Percentiles rank a stretch among this genome's conserved stretches.
Conservation (phyloP, 169 alveolate species). For the Babesia ovis region DNA sequence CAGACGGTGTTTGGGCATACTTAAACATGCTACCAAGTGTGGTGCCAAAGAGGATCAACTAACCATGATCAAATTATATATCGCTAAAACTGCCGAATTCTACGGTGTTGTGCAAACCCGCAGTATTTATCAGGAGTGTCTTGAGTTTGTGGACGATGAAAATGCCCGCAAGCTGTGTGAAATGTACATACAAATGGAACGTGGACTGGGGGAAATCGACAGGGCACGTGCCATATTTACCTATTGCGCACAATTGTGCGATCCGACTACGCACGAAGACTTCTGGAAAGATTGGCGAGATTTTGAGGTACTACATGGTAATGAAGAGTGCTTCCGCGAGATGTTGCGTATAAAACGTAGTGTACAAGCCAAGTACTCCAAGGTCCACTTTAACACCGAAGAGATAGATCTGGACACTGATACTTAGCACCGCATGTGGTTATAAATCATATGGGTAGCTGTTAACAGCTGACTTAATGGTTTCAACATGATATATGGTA, state of each 20-base stretch:
- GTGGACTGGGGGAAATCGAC: constrained; percentile 91
- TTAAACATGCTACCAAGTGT: constrained; percentile 83
- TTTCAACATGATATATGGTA: too few relatives aligned
- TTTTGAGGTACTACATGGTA: constrained; percentile 92
- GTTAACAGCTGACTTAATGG: too few relatives aligned
- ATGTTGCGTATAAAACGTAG: constrained; percentile 79
- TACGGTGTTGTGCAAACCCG: constrained; percentile 90
- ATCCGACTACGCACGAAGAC: constrained; percentile 80
- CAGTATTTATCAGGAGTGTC: constrained; percentile 74
- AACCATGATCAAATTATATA: constrained; percentile 82
- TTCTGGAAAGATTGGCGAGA: constrained; percentile 89
- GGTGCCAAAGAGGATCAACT: constrained; percentile 81
- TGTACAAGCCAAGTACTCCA: constrained; percentile 59
- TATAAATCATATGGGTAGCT: too few relatives aligned
- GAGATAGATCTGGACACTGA: constrained; percentile 30
- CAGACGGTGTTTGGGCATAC: constrained; percentile 86
- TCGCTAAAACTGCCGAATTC: constrained; percentile 88
- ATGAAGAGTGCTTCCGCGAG: constrained; percentile 89
- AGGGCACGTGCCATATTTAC: constrained; percentile 91
- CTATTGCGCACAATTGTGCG: constrained; percentile 86
- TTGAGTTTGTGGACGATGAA: constrained; percentile 69
- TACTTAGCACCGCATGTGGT: background rate
- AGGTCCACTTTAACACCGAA: constrained; percentile 55
- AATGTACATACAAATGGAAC: constrained; percentile 88
- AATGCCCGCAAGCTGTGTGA: constrained; percentile 84